These are phyloP conservation scores for Aspergillus aculeatus DNA, from an alignment of 2,329 filamentous ascomycete species.

Conservation along the genomic window DNA sequence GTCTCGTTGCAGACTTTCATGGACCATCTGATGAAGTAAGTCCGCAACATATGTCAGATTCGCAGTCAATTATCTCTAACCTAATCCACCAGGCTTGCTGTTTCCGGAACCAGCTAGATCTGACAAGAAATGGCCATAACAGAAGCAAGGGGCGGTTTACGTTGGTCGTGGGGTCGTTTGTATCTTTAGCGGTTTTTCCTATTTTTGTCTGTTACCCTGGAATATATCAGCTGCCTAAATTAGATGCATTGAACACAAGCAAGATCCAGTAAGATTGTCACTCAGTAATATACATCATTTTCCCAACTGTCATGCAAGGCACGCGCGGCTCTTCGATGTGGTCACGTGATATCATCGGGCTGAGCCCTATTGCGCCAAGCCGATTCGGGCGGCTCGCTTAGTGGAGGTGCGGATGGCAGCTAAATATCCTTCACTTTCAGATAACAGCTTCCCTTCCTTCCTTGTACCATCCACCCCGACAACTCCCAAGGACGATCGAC, in stretches of 20 bases:
- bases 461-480: constrained; percentile 33
- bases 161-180: constrained; percentile 36
- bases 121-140: constrained; percentile 33
- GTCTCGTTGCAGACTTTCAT: constrained; percentile 98
- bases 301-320: not conserved
- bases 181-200: constrained; percentile 44
- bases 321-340: not conserved
- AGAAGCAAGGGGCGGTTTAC: constrained; percentile 34
- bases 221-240: constrained; percentile 34
- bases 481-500: constrained; percentile 58
- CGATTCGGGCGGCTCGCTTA: constrained; percentile 32
- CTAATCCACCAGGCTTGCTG: constrained; percentile 43
- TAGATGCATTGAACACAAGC: constrained; percentile 28
- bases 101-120: constrained; percentile 50
- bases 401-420: constrained; percentile 23
- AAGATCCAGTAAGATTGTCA: not conserved
- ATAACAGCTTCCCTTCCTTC: constrained; percentile 25
- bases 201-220: constrained; percentile 23
- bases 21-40: constrained; percentile 99
- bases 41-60: constrained; percentile 17
- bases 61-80: constrained; percentile 25
- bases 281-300: not conserved
- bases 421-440: constrained; percentile 20
- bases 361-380: constrained; percentile 26
- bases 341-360: constrained; percentile 22